A percentile compares a stretch with the other conserved stretches of the same genome.
phyloP scores from a whole-genome alignment of 345 rosid genomes.

The Gossypium arboreum region DNA sequence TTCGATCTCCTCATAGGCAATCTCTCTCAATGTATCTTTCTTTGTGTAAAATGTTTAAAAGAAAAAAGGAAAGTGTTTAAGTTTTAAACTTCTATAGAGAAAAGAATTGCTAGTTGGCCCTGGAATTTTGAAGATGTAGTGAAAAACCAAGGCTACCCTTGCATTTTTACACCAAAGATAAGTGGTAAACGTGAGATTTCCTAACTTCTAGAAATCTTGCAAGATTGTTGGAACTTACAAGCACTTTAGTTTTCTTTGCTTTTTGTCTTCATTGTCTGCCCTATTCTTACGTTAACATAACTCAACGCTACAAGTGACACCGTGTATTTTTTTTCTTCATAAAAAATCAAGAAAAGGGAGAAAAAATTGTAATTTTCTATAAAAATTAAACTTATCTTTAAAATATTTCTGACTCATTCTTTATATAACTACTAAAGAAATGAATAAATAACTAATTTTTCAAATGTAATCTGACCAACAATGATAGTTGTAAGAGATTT shows the following conservation, averaged over 20 bases:
- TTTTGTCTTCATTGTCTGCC: not conserved
- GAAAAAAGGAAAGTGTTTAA: not conserved
- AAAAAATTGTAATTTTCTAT: too few relatives aligned
- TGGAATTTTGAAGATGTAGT: not conserved
- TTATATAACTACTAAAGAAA: too few relatives aligned
- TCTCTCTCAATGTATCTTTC: slow-evolving; percentile 21
- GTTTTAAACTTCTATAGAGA: not conserved
- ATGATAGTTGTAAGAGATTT: too few relatives aligned
- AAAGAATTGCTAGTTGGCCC: not conserved
- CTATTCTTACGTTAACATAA: not conserved
- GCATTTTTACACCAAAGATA: rapidly evolving
- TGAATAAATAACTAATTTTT: too few relatives aligned
- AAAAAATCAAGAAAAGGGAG: too few relatives aligned
- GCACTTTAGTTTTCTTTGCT: too few relatives aligned
- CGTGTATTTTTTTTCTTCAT: too few relatives aligned
- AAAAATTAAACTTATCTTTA: too few relatives aligned
- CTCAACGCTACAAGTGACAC: not conserved
- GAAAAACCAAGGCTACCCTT: not conserved
- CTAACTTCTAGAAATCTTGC: not conserved
- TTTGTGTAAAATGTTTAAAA: not conserved
- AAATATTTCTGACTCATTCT: too few relatives aligned
- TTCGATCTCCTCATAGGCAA: slow-evolving; percentile 50
- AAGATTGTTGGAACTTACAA: not conserved
- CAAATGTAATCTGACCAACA: too few relatives aligned
- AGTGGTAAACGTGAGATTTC: not conserved